Evolutionary conservation across 2,329 filamentous ascomycete species (phyloP).

Genomic region (Leptographium wingfieldii): DNA sequence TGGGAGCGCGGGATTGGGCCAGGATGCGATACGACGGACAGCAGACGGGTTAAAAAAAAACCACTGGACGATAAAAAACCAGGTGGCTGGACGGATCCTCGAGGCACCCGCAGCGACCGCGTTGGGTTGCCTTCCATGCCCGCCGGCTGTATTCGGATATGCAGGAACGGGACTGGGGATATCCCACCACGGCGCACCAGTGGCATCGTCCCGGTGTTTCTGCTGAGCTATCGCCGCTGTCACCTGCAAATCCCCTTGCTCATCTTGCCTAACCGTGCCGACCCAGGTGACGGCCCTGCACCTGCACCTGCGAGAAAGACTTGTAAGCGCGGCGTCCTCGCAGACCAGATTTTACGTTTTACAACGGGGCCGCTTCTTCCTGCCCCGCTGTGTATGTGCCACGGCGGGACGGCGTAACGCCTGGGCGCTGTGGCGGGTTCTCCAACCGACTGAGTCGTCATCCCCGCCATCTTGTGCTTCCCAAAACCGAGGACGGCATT

Average conservation of each 20-base stretch:
- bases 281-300: neutral
- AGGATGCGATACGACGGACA: neutral
- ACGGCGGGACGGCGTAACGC: neutral
- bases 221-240: neutral
- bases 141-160: neutral
- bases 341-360: neutral
- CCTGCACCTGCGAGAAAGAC: neutral
- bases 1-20: neutral
- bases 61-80: neutral
- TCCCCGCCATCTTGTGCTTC: neutral
- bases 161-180: neutral
- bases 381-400: neutral
- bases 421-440: neutral
- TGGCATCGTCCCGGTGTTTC: neutral
- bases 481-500: neutral
- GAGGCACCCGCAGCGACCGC: neutral
- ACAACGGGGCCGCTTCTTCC: neutral
- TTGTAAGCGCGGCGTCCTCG: neutral
- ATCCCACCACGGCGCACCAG: neutral
- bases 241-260: slow-evolving; percentile 1
- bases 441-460: neutral
- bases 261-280: neutral
- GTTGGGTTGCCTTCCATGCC: neutral
- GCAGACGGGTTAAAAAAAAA: neutral
- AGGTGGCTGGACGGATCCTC: neutral